These are phyloP conservation scores for Dactylonectria estremocensis DNA, from an alignment of 2,329 filamentous ascomycete species.

Conservation along the genomic window DNA sequence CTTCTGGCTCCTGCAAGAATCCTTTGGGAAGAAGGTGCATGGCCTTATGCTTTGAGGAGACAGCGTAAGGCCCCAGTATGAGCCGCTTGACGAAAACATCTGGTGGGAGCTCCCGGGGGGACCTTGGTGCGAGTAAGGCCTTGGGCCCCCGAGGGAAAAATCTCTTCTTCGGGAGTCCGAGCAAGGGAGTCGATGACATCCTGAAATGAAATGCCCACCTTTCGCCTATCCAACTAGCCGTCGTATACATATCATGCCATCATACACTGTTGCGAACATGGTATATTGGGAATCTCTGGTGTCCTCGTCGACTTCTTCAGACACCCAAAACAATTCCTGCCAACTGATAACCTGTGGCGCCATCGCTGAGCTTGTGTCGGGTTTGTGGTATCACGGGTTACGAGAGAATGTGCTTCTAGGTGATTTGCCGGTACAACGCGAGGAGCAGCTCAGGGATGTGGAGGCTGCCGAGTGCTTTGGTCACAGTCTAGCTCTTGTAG, in stretches of 20 bases:
- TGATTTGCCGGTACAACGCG: too few species aligned
- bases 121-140: constrained; percentile 23
- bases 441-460: too few species aligned
- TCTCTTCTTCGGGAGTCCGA: constrained; percentile 15
- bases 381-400: too few species aligned
- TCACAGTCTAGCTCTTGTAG: too few species aligned
- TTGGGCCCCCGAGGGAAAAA: constrained; percentile 33
- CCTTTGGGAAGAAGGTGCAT: constrained; percentile 27
- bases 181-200: constrained; percentile 23
- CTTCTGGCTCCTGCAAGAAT: constrained; percentile 37
- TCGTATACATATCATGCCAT: constrained; percentile 42
- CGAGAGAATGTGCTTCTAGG: too few species aligned
- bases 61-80: constrained; percentile 28
- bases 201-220: constrained; percentile 29
- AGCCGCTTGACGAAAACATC: constrained; percentile 32
- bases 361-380: constrained; percentile 1
- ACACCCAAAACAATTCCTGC: constrained; percentile 32
- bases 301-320: constrained; percentile 33
- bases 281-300: constrained; percentile 40
- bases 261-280: constrained; percentile 40
- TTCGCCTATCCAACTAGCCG: constrained; percentile 28
- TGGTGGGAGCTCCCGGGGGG: constrained; percentile 14
- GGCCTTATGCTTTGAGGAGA: constrained; percentile 32
- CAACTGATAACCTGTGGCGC: constrained; percentile 26
- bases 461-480: too few species aligned